Conservation (phyloP, 1,284 basidiomycete genomes). For the Ustilago xerochloae region DNA sequence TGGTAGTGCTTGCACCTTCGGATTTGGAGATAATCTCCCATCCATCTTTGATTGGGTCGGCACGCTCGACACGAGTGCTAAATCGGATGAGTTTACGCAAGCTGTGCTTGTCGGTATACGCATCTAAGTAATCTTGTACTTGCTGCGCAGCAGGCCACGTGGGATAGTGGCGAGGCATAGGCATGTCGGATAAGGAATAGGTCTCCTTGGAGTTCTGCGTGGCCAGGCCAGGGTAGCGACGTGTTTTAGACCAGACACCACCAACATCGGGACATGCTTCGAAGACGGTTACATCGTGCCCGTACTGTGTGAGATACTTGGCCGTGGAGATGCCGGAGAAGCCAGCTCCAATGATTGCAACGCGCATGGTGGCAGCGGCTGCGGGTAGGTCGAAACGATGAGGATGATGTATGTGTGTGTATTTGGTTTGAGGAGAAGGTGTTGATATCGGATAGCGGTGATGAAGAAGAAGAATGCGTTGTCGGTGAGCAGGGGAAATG, state of each 20-base stretch:
- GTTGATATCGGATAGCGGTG: background rate
- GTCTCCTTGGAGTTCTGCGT: slow-evolving; percentile 62
- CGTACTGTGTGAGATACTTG: slow-evolving; percentile 47
- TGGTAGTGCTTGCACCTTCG: background rate
- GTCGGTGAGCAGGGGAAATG: background rate
- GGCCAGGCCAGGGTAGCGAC: slow-evolving; percentile 55
- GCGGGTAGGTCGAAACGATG: background rate
- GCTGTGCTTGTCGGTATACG: slow-evolving; percentile 49
- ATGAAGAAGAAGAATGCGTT: too few species aligned
- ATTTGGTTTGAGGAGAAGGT: background rate
- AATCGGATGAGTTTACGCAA: slow-evolving; percentile 39
- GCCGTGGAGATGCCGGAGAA: slow-evolving; percentile 52
- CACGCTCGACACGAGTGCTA: slow-evolving; percentile 35
- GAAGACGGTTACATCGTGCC: slow-evolving; percentile 47
- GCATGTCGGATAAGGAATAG: slow-evolving; percentile 55
- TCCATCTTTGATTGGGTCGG: slow-evolving; percentile 12
- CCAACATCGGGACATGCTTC: slow-evolving; percentile 43
- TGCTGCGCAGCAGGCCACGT: slow-evolving; percentile 58
- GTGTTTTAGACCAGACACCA: slow-evolving; percentile 48
- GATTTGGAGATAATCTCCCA: slow-evolving; percentile 30
- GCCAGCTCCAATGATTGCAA: slow-evolving; percentile 49
- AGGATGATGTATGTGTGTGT: background rate
- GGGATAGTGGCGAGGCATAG: slow-evolving; percentile 56
- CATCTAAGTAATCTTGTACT: slow-evolving; percentile 56
- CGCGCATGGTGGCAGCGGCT: slow-evolving; percentile 21